phyloP scores from a whole-genome alignment of 2,329 filamentous ascomycete genomes.

The Cladophialophora psammophila region DNA sequence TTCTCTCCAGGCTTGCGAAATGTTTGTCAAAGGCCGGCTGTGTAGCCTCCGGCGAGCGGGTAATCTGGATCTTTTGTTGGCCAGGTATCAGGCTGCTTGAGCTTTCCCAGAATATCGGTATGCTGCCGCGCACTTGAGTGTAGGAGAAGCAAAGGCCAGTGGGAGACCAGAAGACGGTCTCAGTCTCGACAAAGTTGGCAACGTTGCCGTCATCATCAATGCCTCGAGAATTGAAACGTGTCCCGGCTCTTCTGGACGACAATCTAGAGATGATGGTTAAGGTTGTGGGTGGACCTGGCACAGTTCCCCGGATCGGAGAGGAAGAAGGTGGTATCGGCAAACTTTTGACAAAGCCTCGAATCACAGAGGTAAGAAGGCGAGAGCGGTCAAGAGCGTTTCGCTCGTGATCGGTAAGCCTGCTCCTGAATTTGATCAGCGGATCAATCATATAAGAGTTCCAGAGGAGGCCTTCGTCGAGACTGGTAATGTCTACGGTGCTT shows the following conservation, averaged over 20 bases:
- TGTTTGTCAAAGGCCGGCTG: constrained; percentile 96
- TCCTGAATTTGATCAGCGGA: constrained; percentile 87
- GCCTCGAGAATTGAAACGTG: constrained; percentile 93
- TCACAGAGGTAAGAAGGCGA: constrained; percentile 88
- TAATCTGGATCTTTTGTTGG: constrained; percentile 93
- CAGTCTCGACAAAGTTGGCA: constrained; percentile 98
- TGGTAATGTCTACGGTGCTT: constrained; percentile 85
- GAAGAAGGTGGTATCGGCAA: constrained; percentile 78
- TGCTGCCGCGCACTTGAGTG: constrained; percentile 87
- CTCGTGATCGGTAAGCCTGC: constrained; percentile 76
- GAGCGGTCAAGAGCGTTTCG: constrained; percentile 82
- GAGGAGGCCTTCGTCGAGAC: constrained; percentile 87
- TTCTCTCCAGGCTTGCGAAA: constrained; percentile 83
- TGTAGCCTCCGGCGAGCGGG: constrained; percentile 85
- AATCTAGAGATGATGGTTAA: constrained; percentile 90
- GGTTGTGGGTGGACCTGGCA: constrained; percentile 77
- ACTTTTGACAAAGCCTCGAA: constrained; percentile 88
- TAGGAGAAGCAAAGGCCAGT: constrained; percentile 85
- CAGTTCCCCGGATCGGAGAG: constrained; percentile 72
- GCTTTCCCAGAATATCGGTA: constrained; percentile 98
- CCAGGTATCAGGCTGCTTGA: constrained; percentile 84
- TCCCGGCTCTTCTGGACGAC: constrained; percentile 89
- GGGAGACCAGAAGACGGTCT: constrained; percentile 88
- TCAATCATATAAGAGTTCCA: constrained; percentile 99
- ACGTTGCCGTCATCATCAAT: constrained; percentile 98